A percentile compares a stretch with the other conserved stretches of the same genome.
These are phyloP conservation scores for Iberis amara DNA, from an alignment of 441 rosid species.

Conservation along the genomic window DNA sequence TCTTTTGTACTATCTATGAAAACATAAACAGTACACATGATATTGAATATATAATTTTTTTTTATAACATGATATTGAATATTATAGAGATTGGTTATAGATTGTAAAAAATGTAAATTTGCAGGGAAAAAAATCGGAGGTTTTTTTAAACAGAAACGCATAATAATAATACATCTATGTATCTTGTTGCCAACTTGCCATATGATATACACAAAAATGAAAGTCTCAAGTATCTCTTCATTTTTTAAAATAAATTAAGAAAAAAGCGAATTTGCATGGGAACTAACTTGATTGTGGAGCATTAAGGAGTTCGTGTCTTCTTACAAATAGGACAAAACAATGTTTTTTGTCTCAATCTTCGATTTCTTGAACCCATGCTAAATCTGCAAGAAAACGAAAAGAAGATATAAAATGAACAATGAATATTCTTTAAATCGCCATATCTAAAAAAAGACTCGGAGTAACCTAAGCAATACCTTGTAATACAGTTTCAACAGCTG, in stretches of 20 bases:
- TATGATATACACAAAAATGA: conserved; percentile 34
- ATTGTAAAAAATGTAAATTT: too few species aligned
- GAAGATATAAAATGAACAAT: not conserved
- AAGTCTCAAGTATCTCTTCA: not conserved
- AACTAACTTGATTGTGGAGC: conserved; percentile 9
- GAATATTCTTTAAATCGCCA: not conserved
- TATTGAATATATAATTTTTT: too few species aligned
- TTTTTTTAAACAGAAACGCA: not conserved
- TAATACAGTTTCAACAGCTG: conserved; percentile 87
- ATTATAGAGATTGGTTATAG: too few species aligned
- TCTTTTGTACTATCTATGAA: too few species aligned
- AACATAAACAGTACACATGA: too few species aligned
- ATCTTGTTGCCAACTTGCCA: conserved; percentile 15
- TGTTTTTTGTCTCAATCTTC: conserved; percentile 45
- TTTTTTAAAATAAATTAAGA: conserved; percentile 11
- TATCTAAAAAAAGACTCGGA: not conserved
- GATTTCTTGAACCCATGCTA: conserved; percentile 90
- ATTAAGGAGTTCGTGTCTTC: conserved; percentile 6
- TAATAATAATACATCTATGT: conserved; percentile 24
- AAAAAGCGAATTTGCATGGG: conserved; percentile 22
- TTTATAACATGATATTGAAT: too few species aligned
- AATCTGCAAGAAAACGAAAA: conserved; percentile 44
- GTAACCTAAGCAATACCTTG: conserved; percentile 52
- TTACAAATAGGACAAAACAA: conserved; percentile 3
- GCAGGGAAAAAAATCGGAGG: not conserved